Evolutionary conservation across 2,329 filamentous ascomycete species (phyloP), one percentile per base, ranked within the genome.

Genomic region (Shiraia sp.): DNA sequence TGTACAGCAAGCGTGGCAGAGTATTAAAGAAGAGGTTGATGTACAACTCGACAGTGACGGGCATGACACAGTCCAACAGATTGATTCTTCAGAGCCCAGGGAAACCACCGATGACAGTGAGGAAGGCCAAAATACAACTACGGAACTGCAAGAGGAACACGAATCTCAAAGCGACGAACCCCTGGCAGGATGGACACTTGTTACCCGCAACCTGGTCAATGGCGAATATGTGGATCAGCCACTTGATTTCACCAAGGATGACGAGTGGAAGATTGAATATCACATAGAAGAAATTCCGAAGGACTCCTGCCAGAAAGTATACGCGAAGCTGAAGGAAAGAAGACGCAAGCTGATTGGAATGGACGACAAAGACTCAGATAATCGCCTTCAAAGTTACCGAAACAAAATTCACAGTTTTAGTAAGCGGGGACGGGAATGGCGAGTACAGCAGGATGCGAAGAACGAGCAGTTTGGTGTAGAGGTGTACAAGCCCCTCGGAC

Each of bases 201-300:
- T 82, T 0, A 74, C 89, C 35, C 81, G 81, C 51, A 93, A 88
- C 73, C 81, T 79, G 50, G 79, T 95, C 39, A 86, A 93, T 59
- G 84, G 80, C 13, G 39, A 72, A 10, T 78, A 79, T 39, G 80
- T 89, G 1, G 61, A 72, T 0, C 83, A 90, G 3, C 87, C 90
- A 0, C 51, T 69, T 1, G 54, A 75, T 0, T 63, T 85, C 32
- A 66, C 36, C 0, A 23, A 57, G 10, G 14, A 57, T 0, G 77
- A 82, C 51, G 59, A 72, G 6, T 96, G 91, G 91, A 66, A 72
- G 0, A 74, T 96, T n/a, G 82, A 93, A 55, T 96, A 95, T 68
- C 78, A 83, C 25, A 71, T 96, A 33, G 77, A 79, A 32, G 86
- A 91, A 51, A 73, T 69, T 7, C 37, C 47, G 2, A 34, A 46